Base-by-base conservation (phyloP, 2,329 filamentous ascomycete genomes). In the Lasiodiplodia sp. region DNA sequence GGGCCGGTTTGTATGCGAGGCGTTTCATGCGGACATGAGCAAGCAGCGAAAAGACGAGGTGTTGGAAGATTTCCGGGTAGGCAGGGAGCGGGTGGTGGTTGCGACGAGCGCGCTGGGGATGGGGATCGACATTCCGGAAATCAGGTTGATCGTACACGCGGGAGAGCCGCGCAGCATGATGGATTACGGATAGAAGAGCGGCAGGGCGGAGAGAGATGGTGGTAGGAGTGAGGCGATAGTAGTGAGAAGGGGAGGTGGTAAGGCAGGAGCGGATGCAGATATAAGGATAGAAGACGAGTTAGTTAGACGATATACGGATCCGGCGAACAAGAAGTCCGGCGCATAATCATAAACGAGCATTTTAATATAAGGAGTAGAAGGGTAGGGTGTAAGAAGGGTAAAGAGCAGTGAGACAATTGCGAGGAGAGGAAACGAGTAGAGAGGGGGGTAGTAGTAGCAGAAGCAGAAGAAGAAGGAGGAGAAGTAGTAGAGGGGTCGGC, bases 21-120 rank as follows among this genome's bases (percentile, higher is more conserved):
- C 10, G 4, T 53, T 53, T 11, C 11, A 31, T 4, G n/a, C n/a
- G 2, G 23, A 53, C 12, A 23, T 53, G 5, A 28, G 51, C 51
- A 7, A 23, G 10, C 7, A 40, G 37, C 31, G 51, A 34, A 37
- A 34, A 18, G 44, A 70, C 51, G 28, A 56, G 28, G 25, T 34
- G 23, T 38, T 23, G 60, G 49, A 28, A 60, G 58, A 34, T 66
- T 69, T 37, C 68, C 58, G 38, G 34, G 58, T 16, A 40, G 68
- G 34, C 8, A 12, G 25, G 3, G 23, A 18, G 53, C 53, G 53
- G 25, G 25, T 56, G 14, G 28, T 56, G 5, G 53, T 69, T 4
- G 53, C 53, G 25, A 56, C 25, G 4, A 56, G 53, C 53, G 53
- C 53, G 53, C 31, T 56, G 28, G 52, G 52, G 16, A 34, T 56